Evolutionary conservation across 2,329 filamentous ascomycete genomes (phyloP), one percentile per base, ranked within the genome.

Genomic region (Apiospora phragmitis): DNA sequence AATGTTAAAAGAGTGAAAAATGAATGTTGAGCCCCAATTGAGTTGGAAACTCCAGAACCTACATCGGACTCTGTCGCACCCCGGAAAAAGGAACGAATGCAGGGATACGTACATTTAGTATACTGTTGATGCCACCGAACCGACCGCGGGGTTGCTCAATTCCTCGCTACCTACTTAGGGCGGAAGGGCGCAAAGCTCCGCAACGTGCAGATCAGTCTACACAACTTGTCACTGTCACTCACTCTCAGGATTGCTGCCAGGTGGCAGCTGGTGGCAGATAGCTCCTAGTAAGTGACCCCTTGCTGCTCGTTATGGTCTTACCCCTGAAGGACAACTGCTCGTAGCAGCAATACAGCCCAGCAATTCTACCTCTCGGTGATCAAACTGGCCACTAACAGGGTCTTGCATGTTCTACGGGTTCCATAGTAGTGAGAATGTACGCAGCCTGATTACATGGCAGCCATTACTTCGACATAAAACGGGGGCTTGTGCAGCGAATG

Each of bases 141-240:
- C 49, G 49, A 55, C 49, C 51, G 51, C 51, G 51, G 51, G 51
- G 51, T 59, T 59, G 9, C 6, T 32, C 16, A 32, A 59, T 21
- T 59, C 16, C 29, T 26, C 12, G 29, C 29, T 38, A n/a, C n/a
- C n/a, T n/a, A n/a, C n/a, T n/a, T n/a, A 62, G 55, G 55, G 55
- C 55, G 55, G 24, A 49, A 49, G 47, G 47, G 47, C 51, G 51
- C 29, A 59, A 59, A 59, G 51, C 51, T 59, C 51, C 51, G 51
- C 21, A 32, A 59, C 51, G 32, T 59, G 51, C 18, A 47, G 18
- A 29, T 51, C 47, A 2, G 47, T 8, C 7, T 62, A 32, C 43
- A 9, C n/a, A 47, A 41, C 38, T 41, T 41, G 18, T n/a, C 16
- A 55, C 49, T 55, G 51, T 35, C 16, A 11, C 21, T 32, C 51